Evolutionary conservation across 2,329 filamentous ascomycete species (phyloP).

Genomic region (Decorospora gaudefroyi): DNA sequence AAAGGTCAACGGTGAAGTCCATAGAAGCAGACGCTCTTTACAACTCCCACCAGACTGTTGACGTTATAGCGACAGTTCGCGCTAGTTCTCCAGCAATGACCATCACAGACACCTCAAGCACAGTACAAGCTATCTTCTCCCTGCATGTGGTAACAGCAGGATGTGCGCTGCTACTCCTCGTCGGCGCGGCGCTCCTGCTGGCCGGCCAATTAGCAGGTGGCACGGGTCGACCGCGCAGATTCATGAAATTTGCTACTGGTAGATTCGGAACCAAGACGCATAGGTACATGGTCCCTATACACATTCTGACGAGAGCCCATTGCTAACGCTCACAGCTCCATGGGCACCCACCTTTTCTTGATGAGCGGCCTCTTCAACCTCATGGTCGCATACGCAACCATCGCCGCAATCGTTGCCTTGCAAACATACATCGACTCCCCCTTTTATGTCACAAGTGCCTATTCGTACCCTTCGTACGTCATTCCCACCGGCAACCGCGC

Average conservation of each 20-base stretch:
- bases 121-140: conserved; percentile 25
- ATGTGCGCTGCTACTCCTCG: conserved; percentile 12
- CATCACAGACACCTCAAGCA: conserved; percentile 19
- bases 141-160: conserved; percentile 24
- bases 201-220: conserved; percentile 18
- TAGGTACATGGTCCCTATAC: conserved; percentile 1
- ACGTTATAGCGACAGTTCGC: background rate
- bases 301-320: background rate
- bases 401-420: conserved; percentile 21
- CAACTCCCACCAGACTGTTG: background rate
- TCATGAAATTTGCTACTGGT: conserved; percentile 12
- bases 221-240: conserved; percentile 12
- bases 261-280: conserved; percentile 6
- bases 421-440: conserved; percentile 19
- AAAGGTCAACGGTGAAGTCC: too few species aligned
- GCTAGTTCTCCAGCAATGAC: conserved; percentile 2
- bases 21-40: too few species aligned
- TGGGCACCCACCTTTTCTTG: conserved; percentile 21
- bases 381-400: conserved; percentile 21
- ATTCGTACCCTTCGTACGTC: conserved; percentile 20
- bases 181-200: conserved; percentile 15
- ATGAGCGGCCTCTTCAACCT: conserved; percentile 22
- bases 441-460: conserved; percentile 21
- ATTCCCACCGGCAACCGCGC: background rate
- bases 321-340: conserved; percentile 8